Percentiles rank a stretch among this genome's conserved stretches.
Conservation (phyloP, 73 alveolate genomes). For the Stentor roeselii region DNA sequence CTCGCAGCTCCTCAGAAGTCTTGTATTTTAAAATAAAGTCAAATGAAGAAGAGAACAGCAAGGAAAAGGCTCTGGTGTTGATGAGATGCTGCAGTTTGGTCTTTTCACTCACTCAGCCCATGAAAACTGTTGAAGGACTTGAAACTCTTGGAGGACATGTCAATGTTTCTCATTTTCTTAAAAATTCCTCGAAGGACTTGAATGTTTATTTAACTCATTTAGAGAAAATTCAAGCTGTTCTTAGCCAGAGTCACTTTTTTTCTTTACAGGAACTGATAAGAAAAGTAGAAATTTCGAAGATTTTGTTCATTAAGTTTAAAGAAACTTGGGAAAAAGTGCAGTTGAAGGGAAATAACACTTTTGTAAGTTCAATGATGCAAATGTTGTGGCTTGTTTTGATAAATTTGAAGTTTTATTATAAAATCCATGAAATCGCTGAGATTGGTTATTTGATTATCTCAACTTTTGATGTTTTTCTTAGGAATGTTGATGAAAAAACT, state of each 20-base stretch:
- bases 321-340: not conserved
- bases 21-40: too few species aligned
- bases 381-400: not conserved
- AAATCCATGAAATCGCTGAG: not conserved
- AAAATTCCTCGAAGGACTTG: not conserved
- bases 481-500: not conserved
- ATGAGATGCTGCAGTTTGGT: not conserved
- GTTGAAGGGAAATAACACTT: not conserved
- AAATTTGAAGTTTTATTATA: too few species aligned
- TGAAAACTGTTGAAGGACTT: not conserved
- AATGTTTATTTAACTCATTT: too few species aligned
- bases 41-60: not conserved
- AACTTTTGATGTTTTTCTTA: not conserved
- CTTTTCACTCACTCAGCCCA: not conserved
- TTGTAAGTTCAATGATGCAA: not conserved
- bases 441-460: not conserved
- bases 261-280: not conserved
- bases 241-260: too few species aligned
- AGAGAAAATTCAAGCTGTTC: not conserved
- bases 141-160: not conserved
- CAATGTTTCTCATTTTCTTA: not conserved
- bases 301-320: not conserved
- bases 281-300: not conserved
- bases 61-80: not conserved
- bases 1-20: not conserved